Evolutionary conservation across 257 asterid species (phyloP).

Genomic region (Solanum virginianum): DNA sequence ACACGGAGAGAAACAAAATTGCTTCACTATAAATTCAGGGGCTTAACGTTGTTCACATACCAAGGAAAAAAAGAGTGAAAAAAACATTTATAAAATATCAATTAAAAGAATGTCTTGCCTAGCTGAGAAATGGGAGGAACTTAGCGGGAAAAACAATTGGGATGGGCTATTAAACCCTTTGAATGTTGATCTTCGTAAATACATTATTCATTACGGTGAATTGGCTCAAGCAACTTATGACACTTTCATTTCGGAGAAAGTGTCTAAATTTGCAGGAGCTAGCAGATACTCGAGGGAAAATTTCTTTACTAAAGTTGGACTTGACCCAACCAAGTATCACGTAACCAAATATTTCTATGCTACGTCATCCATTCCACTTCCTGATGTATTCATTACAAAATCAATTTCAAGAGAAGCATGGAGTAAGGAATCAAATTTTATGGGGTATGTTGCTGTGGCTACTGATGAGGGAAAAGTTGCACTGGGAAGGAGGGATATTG

Average conservation of each 20-base stretch:
- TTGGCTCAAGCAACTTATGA: background rate
- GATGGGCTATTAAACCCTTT: background rate
- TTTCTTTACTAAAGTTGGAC: conserved; percentile 41
- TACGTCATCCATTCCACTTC: conserved; percentile 39
- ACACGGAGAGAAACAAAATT: background rate
- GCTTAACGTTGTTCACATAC: background rate
- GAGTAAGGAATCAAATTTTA: conserved; percentile 81
- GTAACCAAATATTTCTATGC: conserved; percentile 58
- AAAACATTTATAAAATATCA: background rate
- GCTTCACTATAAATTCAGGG: background rate
- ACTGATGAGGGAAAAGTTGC: background rate
- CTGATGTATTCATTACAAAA: conserved; percentile 53
- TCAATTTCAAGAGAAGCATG: conserved; percentile 64
- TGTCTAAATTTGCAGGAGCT: conserved; percentile 69
- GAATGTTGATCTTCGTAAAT: background rate
- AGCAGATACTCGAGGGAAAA: conserved; percentile 25
- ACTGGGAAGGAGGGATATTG: background rate
- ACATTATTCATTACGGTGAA: background rate
- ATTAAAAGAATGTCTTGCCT: background rate
- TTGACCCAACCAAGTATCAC: conserved; percentile 34
- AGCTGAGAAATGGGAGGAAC: background rate
- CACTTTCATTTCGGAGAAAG: conserved; percentile 40
- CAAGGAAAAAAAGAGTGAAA: background rate
- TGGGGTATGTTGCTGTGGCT: background rate
- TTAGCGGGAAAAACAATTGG: background rate